Evolutionary conservation across 2,329 filamentous ascomycete genomes (phyloP).

Genomic region (Claviceps fusiformis): DNA sequence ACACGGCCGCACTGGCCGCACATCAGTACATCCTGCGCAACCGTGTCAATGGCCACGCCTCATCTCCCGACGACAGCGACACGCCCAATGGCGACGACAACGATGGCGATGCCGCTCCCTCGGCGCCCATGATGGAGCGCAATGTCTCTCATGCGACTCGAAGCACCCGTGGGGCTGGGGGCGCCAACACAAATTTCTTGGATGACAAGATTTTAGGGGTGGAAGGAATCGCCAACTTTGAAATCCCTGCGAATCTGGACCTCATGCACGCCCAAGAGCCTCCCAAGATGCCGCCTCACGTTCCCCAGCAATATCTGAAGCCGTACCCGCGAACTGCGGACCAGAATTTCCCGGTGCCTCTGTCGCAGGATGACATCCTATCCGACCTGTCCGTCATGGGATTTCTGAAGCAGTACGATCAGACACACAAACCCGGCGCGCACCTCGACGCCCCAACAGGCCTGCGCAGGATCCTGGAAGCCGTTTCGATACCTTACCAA

Average conservation of each 20-base stretch:
- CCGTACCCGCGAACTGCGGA: slow-evolving; percentile 39
- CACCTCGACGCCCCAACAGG: slow-evolving; percentile 42
- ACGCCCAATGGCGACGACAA: slow-evolving; percentile 38
- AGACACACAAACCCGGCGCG: slow-evolving; percentile 37
- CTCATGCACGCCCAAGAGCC: slow-evolving; percentile 40
- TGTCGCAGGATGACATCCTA: slow-evolving; percentile 37
- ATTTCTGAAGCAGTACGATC: slow-evolving; percentile 42
- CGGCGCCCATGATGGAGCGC: slow-evolving; percentile 47
- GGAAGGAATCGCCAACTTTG: slow-evolving; percentile 46
- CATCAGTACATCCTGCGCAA: slow-evolving; percentile 49
- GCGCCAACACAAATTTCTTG: slow-evolving; percentile 36
- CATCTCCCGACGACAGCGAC: slow-evolving; percentile 39
- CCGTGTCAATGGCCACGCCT: slow-evolving; percentile 35
- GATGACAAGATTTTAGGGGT: slow-evolving; percentile 46
- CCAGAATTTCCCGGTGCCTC: slow-evolving; percentile 39
- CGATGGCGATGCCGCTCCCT: slow-evolving; percentile 31
- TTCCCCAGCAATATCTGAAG: slow-evolving; percentile 46
- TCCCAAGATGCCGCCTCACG: slow-evolving; percentile 43
- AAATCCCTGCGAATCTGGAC: slow-evolving; percentile 44
- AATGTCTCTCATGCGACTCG: slow-evolving; percentile 51
- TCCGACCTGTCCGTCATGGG: slow-evolving; percentile 46
- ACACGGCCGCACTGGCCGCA: slow-evolving; percentile 46
- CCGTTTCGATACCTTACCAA: slow-evolving; percentile 34
- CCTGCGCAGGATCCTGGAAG: slow-evolving; percentile 41
- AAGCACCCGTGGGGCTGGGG: slow-evolving; percentile 39